These are phyloP conservation scores for Diaporthe capsici DNA, from an alignment of 2,329 filamentous ascomycete genomes.

Conservation along the genomic window DNA sequence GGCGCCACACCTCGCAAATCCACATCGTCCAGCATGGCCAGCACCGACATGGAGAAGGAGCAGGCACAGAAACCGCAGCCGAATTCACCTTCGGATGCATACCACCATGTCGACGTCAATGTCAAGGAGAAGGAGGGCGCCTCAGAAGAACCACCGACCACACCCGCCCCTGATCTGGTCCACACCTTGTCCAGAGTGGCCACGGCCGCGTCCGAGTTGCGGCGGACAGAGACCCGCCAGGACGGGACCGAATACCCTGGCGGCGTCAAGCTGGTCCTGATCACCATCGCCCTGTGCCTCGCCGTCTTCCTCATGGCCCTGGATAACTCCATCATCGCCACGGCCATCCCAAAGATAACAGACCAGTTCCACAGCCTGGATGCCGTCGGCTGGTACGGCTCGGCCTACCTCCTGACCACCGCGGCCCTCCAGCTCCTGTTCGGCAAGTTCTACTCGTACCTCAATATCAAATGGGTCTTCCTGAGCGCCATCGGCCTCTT, in stretches of 20 bases:
- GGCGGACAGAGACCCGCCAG: conserved; percentile 51
- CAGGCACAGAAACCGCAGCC: neutral
- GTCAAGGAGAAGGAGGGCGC: conserved; percentile 9
- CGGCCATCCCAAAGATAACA: conserved; percentile 56
- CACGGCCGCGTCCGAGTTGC: neutral
- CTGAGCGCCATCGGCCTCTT: conserved; percentile 55
- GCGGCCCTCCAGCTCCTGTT: conserved; percentile 54
- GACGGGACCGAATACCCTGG: conserved; percentile 56
- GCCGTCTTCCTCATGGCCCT: conserved; percentile 61
- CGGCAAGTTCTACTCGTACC: conserved; percentile 58
- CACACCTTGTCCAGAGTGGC: neutral
- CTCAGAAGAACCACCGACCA: no score
- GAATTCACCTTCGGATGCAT: neutral
- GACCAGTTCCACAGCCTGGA: conserved; percentile 55
- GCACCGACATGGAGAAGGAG: conserved; percentile 9
- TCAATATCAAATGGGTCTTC: conserved; percentile 55
- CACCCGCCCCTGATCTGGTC: neutral
- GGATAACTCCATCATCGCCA: conserved; percentile 55
- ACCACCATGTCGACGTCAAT: neutral
- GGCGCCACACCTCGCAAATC: neutral
- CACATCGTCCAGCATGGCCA: neutral
- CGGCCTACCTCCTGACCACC: conserved; percentile 52
- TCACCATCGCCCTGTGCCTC: conserved; percentile 59
- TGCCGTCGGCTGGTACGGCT: conserved; percentile 62
- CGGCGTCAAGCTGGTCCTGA: conserved; percentile 54